phyloP scores from a whole-genome alignment of 371 early-diverging fungal species.

The Rhizopus arrhizus region DNA sequence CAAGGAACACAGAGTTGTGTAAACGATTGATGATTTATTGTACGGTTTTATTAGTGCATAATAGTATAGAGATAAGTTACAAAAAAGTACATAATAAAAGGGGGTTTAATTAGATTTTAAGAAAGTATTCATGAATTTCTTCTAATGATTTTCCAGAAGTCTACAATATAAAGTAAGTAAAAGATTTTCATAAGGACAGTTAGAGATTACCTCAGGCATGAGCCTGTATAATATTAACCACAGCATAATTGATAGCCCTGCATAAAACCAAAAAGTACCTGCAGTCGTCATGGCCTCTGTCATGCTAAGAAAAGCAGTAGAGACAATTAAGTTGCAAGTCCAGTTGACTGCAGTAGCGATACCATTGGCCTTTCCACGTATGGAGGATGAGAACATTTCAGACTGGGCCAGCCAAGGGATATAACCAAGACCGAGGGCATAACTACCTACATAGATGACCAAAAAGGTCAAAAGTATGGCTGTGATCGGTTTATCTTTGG shows the following conservation, averaged over 20 bases:
- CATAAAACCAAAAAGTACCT: conserved; percentile 69
- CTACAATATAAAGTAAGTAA: conserved; percentile 4
- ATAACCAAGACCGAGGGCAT: conserved; percentile 68
- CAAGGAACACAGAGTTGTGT: too few relatives aligned
- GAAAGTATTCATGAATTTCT: conserved; percentile 32
- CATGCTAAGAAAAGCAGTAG: conserved; percentile 60
- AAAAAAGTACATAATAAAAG: conserved; percentile 26
- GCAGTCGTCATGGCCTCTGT: conserved; percentile 58
- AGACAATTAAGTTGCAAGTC: conserved; percentile 60
- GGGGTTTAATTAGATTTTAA: conserved; percentile 28
- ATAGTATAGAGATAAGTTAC: neutral
- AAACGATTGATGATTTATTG: too few relatives aligned
- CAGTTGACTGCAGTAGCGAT: conserved; percentile 70
- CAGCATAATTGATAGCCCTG: conserved; percentile 50
- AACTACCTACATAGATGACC: conserved; percentile 64
- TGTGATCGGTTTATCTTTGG: conserved; percentile 32
- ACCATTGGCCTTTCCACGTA: conserved; percentile 66
- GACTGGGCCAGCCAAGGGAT: conserved; percentile 68
- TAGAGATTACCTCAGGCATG: conserved; percentile 53
- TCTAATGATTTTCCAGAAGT: conserved; percentile 33
- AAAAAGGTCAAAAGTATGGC: conserved; percentile 38
- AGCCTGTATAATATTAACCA: conserved; percentile 54
- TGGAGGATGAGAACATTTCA: conserved; percentile 62
- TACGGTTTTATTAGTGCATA: too few relatives aligned
- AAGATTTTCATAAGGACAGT: neutral